These are phyloP conservation scores for Tulasnella sp. DNA, from an alignment of 768 basidiomycete species.

Conservation along the genomic window DNA sequence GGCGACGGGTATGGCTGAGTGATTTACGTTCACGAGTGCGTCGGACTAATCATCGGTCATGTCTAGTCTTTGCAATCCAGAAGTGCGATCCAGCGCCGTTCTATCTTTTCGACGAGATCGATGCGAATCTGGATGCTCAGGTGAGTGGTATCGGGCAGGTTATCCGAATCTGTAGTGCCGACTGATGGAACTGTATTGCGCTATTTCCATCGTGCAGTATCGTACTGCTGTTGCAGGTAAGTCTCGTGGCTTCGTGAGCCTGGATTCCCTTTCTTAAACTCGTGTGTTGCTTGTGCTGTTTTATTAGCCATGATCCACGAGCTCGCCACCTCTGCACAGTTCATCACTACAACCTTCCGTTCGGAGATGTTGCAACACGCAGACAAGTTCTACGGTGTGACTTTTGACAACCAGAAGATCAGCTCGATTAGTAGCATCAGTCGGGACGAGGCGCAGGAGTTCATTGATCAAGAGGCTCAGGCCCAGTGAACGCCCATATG, in stretches of 20 bases:
- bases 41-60: neutral
- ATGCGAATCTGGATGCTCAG: conserved; percentile 80
- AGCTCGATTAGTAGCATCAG: conserved; percentile 81
- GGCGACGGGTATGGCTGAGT: conserved; percentile 54
- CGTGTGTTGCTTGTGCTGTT: neutral
- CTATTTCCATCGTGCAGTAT: conserved; percentile 67
- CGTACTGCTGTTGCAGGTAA: conserved; percentile 90
- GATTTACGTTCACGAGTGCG: neutral
- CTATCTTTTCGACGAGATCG: conserved; percentile 99
- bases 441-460: conserved; percentile 84
- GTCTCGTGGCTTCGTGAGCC: conserved; percentile 26
- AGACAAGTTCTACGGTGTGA: conserved; percentile 93
- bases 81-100: conserved; percentile 99
- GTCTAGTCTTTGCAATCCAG: conserved; percentile 89
- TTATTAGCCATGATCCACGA: conserved; percentile 82
- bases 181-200: too few species aligned
- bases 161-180: neutral
- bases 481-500: conserved; percentile 16
- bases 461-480: conserved; percentile 51
- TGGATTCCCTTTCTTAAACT: neutral
- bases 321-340: conserved; percentile 77
- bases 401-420: conserved; percentile 94
- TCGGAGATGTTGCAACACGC: conserved; percentile 94
- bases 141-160: neutral
- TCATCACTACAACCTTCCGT: conserved; percentile 97